Conservation (phyloP, 2,329 filamentous ascomycete genomes). For the Aureobasidium sp. region DNA sequence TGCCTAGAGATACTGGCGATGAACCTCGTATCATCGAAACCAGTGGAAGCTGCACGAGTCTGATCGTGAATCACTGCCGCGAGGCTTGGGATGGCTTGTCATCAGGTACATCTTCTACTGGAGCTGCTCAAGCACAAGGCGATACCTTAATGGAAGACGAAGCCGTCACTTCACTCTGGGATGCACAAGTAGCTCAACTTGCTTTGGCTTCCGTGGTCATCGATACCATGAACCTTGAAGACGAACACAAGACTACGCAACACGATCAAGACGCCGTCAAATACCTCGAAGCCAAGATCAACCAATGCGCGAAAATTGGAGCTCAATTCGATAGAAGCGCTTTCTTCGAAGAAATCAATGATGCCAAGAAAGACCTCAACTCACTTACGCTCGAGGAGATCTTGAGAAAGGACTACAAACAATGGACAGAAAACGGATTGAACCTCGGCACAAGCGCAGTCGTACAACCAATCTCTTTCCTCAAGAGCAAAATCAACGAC, state of each 20-base stretch:
- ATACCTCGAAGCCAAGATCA: slow-evolving; percentile 53
- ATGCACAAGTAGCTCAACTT: slow-evolving; percentile 58
- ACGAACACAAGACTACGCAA: slow-evolving; percentile 55
- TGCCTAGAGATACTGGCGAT: slow-evolving; percentile 42
- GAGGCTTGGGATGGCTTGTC: slow-evolving; percentile 51
- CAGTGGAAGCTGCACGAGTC: slow-evolving; percentile 65
- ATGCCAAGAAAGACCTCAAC: slow-evolving; percentile 62
- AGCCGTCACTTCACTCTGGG: slow-evolving; percentile 35
- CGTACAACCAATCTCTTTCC: slow-evolving; percentile 55
- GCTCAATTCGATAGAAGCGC: slow-evolving; percentile 44
- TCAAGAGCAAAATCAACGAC: slow-evolving; percentile 49
- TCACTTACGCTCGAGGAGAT: slow-evolving; percentile 57
- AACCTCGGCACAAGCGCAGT: slow-evolving; percentile 62
- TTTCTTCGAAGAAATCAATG: slow-evolving; percentile 55
- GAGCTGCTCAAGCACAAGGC: slow-evolving; percentile 34
- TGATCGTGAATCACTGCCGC: slow-evolving; percentile 56
- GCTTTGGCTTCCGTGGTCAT: slow-evolving; percentile 65
- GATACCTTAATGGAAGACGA: slow-evolving; percentile 31
- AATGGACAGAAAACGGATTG: slow-evolving; percentile 55
- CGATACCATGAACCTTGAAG: slow-evolving; percentile 61
- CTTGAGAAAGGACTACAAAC: slow-evolving; percentile 77
- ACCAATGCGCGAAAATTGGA: slow-evolving; percentile 29
- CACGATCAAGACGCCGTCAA: slow-evolving; percentile 53
- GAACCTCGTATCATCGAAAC: slow-evolving; percentile 57
- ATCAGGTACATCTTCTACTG: slow-evolving; percentile 20